These are phyloP conservation scores for Leccinum angustisporum DNA, from an alignment of 1,284 basidiomycete genomes.

Conservation along the genomic window DNA sequence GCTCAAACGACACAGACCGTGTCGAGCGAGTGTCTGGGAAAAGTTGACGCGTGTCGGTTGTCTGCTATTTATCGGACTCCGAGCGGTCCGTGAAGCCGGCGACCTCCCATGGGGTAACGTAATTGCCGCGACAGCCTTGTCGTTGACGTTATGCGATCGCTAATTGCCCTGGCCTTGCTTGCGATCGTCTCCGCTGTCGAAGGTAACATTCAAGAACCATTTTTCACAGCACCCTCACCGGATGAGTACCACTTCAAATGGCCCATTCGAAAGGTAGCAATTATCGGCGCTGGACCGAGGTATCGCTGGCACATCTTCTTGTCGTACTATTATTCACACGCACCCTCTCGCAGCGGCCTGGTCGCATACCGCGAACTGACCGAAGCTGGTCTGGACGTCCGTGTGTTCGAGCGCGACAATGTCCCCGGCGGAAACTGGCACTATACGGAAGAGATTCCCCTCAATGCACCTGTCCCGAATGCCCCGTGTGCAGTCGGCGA, in stretches of 20 bases:
- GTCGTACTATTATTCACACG: neutral
- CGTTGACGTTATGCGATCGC: neutral
- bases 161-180: constrained; percentile 5
- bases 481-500: neutral
- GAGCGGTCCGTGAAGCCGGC: neutral
- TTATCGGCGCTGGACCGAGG: constrained; percentile 22
- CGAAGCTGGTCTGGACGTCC: constrained; percentile 18
- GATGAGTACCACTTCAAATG: constrained; percentile 12
- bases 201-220: constrained; percentile 6
- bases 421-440: constrained; percentile 14
- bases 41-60: too few species aligned
- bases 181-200: neutral
- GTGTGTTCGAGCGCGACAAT: constrained; percentile 19
- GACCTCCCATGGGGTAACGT: neutral
- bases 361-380: constrained; percentile 13
- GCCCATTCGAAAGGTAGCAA: constrained; percentile 17
- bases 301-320: neutral
- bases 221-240: neutral
- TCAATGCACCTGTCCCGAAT: constrained; percentile 12
- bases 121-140: neutral
- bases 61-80: too few species aligned
- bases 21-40: too few species aligned
- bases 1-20: too few species aligned
- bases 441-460: constrained; percentile 15
- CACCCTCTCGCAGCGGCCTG: constrained; percentile 8